These are phyloP conservation scores for Penicillium malachiteum DNA, from an alignment of 495 filamentous ascomycete species.

Conservation along the genomic window DNA sequence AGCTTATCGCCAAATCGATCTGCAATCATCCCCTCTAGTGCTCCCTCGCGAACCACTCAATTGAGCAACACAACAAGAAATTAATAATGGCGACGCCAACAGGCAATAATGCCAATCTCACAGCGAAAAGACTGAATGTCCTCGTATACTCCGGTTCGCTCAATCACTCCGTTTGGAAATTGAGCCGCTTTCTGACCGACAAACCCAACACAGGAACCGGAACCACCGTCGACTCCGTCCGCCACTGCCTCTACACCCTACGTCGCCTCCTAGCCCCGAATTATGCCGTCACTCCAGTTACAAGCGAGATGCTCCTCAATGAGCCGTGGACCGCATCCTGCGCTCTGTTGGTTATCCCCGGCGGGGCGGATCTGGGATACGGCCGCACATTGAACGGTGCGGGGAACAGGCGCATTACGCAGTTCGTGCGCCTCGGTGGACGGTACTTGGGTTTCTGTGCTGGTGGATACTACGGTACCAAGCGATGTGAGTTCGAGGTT, in stretches of 20 bases:
- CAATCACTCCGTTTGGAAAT: constrained; percentile 17
- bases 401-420: constrained; percentile 78
- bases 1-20: constrained; percentile 26
- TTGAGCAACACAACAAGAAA: constrained; percentile 6
- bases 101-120: constrained; percentile 47
- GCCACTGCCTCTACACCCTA: constrained; percentile 84
- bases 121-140: constrained; percentile 72
- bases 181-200: constrained; percentile 30
- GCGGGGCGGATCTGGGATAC: constrained; percentile 92
- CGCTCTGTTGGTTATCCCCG: constrained; percentile 86
- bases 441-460: constrained; percentile 89
- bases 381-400: constrained; percentile 83
- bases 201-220: constrained; percentile 63
- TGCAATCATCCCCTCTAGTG: neutral
- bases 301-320: constrained; percentile 73
- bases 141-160: constrained; percentile 78
- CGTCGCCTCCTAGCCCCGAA: constrained; percentile 86
- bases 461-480: constrained; percentile 86
- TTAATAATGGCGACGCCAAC: constrained; percentile 31
- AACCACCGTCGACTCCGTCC: constrained; percentile 81
- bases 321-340: constrained; percentile 91
- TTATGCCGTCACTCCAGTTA: constrained; percentile 88
- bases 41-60: constrained; percentile 8
- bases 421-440: constrained; percentile 85
- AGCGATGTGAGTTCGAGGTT: constrained; percentile 86